Base-by-base conservation (phyloP, 2,329 filamentous ascomycete species). In the Ascochyta clinopodiicola region DNA sequence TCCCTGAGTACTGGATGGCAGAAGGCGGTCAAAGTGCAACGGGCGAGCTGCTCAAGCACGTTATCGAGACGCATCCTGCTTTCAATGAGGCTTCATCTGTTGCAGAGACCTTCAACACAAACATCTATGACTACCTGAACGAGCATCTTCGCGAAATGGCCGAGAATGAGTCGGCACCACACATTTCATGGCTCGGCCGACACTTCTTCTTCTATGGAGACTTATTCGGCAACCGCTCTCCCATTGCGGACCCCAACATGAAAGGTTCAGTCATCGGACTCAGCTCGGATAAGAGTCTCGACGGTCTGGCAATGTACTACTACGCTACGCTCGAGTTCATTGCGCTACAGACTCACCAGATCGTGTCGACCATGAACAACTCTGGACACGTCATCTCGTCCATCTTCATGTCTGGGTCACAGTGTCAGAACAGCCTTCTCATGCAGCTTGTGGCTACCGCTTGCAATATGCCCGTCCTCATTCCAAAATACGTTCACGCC, bases 171-270 rank as follows among this genome's bases (percentile, higher is more conserved):
- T 80, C 82, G 2, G 91, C 91, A 2, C 93, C 93, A 0, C 87
- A 86, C 47, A 84, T 98, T 60, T 88, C 91, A 17, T 96, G 93
- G 76, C 82, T 99, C 2, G 92, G 88, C 12, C 90, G 94, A 8
- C 94, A 99, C 77, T 90, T 96, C 80, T 99, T 99, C 86, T 96
- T 99, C 81, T 99, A 99, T 75, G 95, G 95, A 61, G 95, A 99
- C 72, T 83, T 98, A 4, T 98, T 96, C 84, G 95, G 95, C 58
- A 99, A 99, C 80, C 88, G 95, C 36, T 96, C 92, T 19, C 95
- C 95, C 1, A 85, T 99, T 54, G 94, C 95, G 4, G 93, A 99
- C 71, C 83, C 94, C 24, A 90, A 87, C 78, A 99, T 99, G 95
- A 90, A 89, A 63, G 95, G 95, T 24, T 87, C 91, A 6, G 86